phyloP scores from a whole-genome alignment of 805 yeast genomes.

The Saccharomyces eubayanus region DNA sequence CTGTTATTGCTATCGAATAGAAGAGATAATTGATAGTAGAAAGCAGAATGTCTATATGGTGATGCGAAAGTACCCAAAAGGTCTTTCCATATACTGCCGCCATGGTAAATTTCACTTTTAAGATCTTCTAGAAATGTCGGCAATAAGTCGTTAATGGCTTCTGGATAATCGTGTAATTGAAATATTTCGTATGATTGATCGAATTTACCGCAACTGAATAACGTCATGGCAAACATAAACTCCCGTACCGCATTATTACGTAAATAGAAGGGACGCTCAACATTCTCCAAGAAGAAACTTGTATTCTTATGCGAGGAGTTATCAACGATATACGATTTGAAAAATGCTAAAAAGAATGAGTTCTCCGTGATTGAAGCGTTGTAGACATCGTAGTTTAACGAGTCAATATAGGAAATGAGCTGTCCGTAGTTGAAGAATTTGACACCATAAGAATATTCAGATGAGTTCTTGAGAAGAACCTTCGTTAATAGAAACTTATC shows the following conservation, averaged over 20 bases:
- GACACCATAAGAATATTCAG: constrained; percentile 22
- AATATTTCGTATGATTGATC: constrained; percentile 23
- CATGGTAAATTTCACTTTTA: constrained; percentile 4
- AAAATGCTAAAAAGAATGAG: constrained; percentile 16
- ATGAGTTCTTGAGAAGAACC: constrained; percentile 15
- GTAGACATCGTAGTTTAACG: constrained; percentile 11
- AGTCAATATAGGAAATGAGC: constrained; percentile 13
- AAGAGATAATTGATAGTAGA: constrained; percentile 21
- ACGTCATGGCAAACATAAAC: constrained; percentile 21
- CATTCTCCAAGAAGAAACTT: constrained; percentile 9
- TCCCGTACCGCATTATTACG: constrained; percentile 19
- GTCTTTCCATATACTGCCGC: constrained; percentile 16
- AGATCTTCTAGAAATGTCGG: constrained; percentile 17
- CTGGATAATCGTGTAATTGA: constrained; percentile 19
- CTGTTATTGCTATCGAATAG: constrained; percentile 17
- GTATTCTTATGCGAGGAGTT: neutral
- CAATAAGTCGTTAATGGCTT: constrained; percentile 8
- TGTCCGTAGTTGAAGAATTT: constrained; percentile 20
- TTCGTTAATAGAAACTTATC: constrained; percentile 16
- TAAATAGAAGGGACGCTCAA: constrained; percentile 16
- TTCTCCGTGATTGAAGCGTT: constrained; percentile 7
- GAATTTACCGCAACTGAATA: constrained; percentile 20
- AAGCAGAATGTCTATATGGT: constrained; percentile 14
- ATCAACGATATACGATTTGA: constrained; percentile 13
- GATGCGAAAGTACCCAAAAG: constrained; percentile 15